Percentiles rank a stretch among this genome's conserved stretches.
These are phyloP conservation scores for Aurantiochytrium sp. DNA, from an alignment of 108 stramenopile species.

Conservation along the genomic window DNA sequence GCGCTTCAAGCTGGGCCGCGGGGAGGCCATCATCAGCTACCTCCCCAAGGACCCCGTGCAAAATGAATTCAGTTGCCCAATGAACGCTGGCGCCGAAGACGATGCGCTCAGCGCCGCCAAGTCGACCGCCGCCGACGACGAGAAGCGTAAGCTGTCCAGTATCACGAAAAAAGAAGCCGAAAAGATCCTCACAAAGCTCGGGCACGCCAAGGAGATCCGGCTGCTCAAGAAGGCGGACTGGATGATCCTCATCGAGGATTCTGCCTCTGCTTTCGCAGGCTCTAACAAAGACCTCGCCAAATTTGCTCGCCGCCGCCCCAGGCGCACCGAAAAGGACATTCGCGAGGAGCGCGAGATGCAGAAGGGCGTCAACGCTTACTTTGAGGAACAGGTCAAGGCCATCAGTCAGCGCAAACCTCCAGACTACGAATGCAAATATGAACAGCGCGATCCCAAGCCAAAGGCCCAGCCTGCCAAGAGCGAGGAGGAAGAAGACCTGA, in stretches of 20 bases:
- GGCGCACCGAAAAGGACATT: neutral
- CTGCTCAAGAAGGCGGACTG: neutral
- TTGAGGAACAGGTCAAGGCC: neutral
- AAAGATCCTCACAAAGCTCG: neutral
- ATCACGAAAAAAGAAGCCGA: neutral
- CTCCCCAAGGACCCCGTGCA: neutral
- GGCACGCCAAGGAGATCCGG: neutral
- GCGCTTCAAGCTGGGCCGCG: neutral
- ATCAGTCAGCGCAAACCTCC: neutral
- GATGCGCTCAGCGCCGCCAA: neutral
- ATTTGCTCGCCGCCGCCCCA: neutral
- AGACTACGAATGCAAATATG: no score
- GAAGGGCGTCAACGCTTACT: neutral
- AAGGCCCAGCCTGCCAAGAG: no score
- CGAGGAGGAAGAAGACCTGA: neutral
- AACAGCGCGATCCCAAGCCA: no score
- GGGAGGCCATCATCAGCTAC: neutral
- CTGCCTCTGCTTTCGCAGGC: neutral
- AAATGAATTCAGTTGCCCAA: neutral
- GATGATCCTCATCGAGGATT: conserved; percentile 2
- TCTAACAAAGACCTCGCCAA: neutral
- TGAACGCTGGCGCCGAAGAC: neutral
- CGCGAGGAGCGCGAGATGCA: neutral
- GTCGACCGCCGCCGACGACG: neutral
- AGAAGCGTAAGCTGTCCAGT: no score